phyloP scores from a whole-genome alignment of 1,284 basidiomycete genomes.

The Ganoderma meredithae region DNA sequence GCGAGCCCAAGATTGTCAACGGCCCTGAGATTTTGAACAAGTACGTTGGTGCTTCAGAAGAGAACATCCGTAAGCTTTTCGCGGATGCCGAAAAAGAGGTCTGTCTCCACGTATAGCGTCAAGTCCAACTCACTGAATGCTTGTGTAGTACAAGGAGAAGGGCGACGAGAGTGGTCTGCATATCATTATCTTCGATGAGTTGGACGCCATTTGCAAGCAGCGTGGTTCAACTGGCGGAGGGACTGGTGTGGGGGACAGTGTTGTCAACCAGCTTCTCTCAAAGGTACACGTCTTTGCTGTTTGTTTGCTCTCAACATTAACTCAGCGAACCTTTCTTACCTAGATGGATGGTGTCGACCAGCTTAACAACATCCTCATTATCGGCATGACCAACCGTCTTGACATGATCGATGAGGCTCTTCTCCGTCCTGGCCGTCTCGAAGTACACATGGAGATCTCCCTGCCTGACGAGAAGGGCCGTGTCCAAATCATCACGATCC shows the following conservation, averaged over 20 bases:
- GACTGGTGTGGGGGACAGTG: constrained; percentile 98
- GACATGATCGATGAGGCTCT: constrained; percentile 99
- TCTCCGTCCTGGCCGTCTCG: constrained; percentile 96
- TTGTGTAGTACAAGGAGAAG: constrained; percentile 89
- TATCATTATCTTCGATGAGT: constrained; percentile 99
- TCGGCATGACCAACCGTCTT: constrained; percentile 98
- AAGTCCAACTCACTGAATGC: constrained; percentile 2
- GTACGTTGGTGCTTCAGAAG: constrained; percentile 97
- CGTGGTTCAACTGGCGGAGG: constrained; percentile 89
- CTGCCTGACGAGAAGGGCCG: constrained; percentile 95
- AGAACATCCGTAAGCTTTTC: constrained; percentile 98
- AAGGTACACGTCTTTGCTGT: constrained; percentile 63
- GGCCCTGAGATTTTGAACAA: constrained; percentile 98
- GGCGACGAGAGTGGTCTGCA: constrained; percentile 98
- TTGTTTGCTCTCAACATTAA: no score
- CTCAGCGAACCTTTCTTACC: background rate
- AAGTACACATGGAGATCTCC: constrained; percentile 99
- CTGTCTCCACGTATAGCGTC: constrained; percentile 31
- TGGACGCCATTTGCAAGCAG: constrained; percentile 99
- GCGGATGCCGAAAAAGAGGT: constrained; percentile 98
- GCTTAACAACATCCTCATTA: constrained; percentile 99
- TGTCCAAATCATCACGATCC: constrained; percentile 94
- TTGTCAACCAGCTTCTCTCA: constrained; percentile 98
- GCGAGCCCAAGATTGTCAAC: constrained; percentile 98
- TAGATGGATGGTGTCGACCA: constrained; percentile 99